A percentile compares a stretch with the other conserved stretches of the same genome.
Conservation (phyloP, 352 stramenopile species). For the Pythium phragmitis region DNA sequence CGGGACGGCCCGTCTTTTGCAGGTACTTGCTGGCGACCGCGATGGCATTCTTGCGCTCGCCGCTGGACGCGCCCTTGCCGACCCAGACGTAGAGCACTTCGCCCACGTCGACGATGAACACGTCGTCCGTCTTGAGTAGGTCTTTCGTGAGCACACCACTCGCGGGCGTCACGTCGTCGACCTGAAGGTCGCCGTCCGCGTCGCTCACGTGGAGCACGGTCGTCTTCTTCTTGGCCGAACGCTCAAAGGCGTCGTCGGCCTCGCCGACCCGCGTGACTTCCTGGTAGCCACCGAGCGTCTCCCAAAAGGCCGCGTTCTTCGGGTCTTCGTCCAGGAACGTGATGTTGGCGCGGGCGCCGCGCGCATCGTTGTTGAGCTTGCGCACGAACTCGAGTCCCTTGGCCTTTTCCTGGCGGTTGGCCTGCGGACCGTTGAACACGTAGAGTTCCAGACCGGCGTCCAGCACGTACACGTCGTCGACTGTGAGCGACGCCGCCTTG, state of each 20-base stretch:
- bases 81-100: constrained; percentile 92
- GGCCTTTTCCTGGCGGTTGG: constrained; percentile 89
- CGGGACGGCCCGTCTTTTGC: constrained; percentile 46
- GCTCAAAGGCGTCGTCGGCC: constrained; percentile 66
- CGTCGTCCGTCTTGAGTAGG: constrained; percentile 83
- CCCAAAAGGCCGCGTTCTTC: constrained; percentile 91
- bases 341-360: constrained; percentile 74
- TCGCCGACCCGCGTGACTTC: constrained; percentile 65
- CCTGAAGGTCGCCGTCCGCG: constrained; percentile 49
- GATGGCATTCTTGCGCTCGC: constrained; percentile 88
- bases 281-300: constrained; percentile 81
- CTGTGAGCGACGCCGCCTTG: constrained; percentile 82
- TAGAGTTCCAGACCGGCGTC: constrained; percentile 92
- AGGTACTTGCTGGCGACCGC: constrained; percentile 86
- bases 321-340: constrained; percentile 90
- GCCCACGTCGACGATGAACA: constrained; percentile 92
- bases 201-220: constrained; percentile 80
- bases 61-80: constrained; percentile 75
- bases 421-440: constrained; percentile 70
- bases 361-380: constrained; percentile 87
- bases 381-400: constrained; percentile 89
- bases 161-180: constrained; percentile 62
- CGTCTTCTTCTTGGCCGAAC: constrained; percentile 56
- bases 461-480: constrained; percentile 94
- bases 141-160: constrained; percentile 75